A percentile compares a stretch with the other conserved stretches of the same genome.
These are phyloP conservation scores for Metschnikowia arizonensis DNA, from an alignment of 805 yeast species.

Conservation along the genomic window DNA sequence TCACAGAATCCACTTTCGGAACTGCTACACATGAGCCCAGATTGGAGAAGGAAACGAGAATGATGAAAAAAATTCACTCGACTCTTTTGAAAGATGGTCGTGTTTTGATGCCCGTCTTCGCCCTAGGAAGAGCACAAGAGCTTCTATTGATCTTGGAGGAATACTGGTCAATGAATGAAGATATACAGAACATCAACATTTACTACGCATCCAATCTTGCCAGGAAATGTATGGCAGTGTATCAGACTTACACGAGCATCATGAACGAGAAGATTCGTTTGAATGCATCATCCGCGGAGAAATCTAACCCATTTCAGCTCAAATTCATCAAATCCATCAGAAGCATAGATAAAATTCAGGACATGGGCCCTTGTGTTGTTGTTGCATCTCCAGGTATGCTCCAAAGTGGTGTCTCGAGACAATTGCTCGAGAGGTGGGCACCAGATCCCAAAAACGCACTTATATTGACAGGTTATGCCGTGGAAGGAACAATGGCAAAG, in stretches of 20 bases:
- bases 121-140: slow-evolving; percentile 96
- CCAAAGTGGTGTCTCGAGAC: slow-evolving; percentile 92
- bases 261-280: slow-evolving; percentile 92
- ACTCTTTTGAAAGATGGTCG: slow-evolving; percentile 87
- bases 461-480: slow-evolving; percentile 92
- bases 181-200: slow-evolving; percentile 74
- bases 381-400: slow-evolving; percentile 98
- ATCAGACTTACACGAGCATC: slow-evolving; percentile 93
- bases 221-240: slow-evolving; percentile 93
- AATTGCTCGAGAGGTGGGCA: slow-evolving; percentile 90
- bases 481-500: slow-evolving; percentile 98
- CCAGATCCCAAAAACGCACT: slow-evolving; percentile 91
- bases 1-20: slow-evolving; percentile 95
- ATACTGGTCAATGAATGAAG: slow-evolving; percentile 84
- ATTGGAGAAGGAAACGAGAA: slow-evolving; percentile 72
- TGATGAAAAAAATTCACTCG: slow-evolving; percentile 78
- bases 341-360: slow-evolving; percentile 80
- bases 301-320: slow-evolving; percentile 80
- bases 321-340: slow-evolving; percentile 77
- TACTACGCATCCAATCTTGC: slow-evolving; percentile 93
- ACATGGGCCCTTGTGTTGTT: slow-evolving; percentile 92
- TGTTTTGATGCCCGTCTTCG: slow-evolving; percentile 89
- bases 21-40: slow-evolving; percentile 96
- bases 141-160: slow-evolving; percentile 85
- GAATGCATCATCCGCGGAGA: slow-evolving; percentile 35